These are phyloP conservation scores for Coemansia javaensis DNA, from an alignment of 192 early-diverging fungal species.

Conservation along the genomic window DNA sequence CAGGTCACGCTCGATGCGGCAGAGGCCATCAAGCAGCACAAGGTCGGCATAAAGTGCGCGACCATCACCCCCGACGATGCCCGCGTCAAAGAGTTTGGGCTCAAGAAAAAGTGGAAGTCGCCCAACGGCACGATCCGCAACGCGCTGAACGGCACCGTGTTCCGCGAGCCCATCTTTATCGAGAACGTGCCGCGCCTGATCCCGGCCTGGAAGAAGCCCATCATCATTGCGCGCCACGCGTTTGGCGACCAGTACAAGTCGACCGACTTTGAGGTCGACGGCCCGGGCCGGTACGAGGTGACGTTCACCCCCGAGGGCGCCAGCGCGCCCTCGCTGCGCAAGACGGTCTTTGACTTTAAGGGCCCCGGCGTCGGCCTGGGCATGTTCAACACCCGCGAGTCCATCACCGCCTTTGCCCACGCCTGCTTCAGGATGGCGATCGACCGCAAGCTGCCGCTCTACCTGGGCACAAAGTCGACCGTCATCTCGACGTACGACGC, in stretches of 20 bases:
- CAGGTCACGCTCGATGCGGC: conserved; percentile 93
- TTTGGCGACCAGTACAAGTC: conserved; percentile 98
- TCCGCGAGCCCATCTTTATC: conserved; percentile 95
- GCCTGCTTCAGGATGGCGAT: conserved; percentile 92
- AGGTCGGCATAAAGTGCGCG: conserved; percentile 98
- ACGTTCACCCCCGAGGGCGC: conserved; percentile 85
- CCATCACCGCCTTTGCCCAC: conserved; percentile 92
- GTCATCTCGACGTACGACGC: conserved; percentile 97
- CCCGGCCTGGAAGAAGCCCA: conserved; percentile 92
- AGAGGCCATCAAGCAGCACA: conserved; percentile 95
- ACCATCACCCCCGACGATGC: conserved; percentile 97
- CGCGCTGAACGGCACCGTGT: conserved; percentile 94
- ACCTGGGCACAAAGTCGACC: conserved; percentile 96
- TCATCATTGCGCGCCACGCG: conserved; percentile 94
- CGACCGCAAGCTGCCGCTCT: conserved; percentile 85
- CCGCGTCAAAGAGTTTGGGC: conserved; percentile 89
- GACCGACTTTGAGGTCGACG: conserved; percentile 90
- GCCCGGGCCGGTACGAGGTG: conserved; percentile 87
- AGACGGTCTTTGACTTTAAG: conserved; percentile 81
- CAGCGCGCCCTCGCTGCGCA: conserved; percentile 52
- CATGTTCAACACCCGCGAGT: conserved; percentile 94
- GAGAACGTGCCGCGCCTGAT: conserved; percentile 88
- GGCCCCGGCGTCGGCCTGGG: conserved; percentile 86
- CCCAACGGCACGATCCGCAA: conserved; percentile 98
- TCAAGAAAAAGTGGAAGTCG: conserved; percentile 98